Percentiles rank a stretch among this genome's conserved stretches.
phyloP scores from a whole-genome alignment of 257 asterid genomes.

The Nicotiana obtusifolia region DNA sequence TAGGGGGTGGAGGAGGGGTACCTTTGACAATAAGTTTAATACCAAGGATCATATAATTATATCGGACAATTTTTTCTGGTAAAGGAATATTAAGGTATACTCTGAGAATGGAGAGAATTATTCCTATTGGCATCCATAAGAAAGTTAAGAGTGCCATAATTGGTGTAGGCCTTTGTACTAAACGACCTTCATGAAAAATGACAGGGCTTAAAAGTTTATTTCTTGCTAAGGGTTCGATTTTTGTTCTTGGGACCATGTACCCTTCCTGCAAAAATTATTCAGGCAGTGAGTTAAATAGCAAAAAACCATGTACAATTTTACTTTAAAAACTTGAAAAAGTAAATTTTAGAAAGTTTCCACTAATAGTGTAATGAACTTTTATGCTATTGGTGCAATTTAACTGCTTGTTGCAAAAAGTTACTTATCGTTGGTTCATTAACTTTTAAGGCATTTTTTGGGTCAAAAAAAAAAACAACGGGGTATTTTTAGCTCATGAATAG shows the following conservation, averaged over 20 bases:
- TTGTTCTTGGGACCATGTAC: conserved; percentile 60
- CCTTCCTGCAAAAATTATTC: conserved; percentile 50
- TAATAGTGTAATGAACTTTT: no score
- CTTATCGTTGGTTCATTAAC: no score
- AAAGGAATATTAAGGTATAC: conserved; percentile 59
- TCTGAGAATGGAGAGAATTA: conserved; percentile 48
- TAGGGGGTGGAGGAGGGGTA: conserved; percentile 78
- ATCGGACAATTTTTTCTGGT: conserved; percentile 56
- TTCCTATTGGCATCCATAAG: conserved; percentile 76
- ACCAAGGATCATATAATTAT: conserved; percentile 57
- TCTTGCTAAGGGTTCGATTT: conserved; percentile 46
- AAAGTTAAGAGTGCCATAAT: conserved; percentile 51
- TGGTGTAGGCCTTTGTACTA: conserved; percentile 82
- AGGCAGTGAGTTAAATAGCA: neutral
- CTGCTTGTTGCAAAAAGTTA: no score
- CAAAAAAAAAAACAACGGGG: no score
- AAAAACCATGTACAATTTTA: neutral
- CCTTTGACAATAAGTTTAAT: conserved; percentile 73
- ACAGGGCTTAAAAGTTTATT: conserved; percentile 61
- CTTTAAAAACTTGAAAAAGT: neutral
- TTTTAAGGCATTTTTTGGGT: no score
- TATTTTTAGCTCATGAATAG: no score
- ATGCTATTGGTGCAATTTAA: no score
- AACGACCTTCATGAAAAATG: conserved; percentile 86
- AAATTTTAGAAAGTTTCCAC: neutral